These are phyloP conservation scores for Boletus reticuloceps DNA, from an alignment of 768 basidiomycete species.

Conservation along the genomic window DNA sequence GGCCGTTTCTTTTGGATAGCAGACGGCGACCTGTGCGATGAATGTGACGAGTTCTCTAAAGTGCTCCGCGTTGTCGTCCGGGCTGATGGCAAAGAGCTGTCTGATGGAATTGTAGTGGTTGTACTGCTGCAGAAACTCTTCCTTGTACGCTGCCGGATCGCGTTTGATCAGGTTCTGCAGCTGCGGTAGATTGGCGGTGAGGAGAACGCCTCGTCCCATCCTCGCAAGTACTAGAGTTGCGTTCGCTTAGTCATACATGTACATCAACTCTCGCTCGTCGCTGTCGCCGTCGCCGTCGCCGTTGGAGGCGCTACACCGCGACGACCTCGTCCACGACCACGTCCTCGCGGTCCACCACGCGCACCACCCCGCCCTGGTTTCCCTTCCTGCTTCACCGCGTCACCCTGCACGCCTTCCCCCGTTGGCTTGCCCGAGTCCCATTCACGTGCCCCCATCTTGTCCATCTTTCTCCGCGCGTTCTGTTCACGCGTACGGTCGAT, in stretches of 20 bases:
- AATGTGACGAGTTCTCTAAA: slow-evolving; percentile 89
- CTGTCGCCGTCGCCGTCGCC: background rate
- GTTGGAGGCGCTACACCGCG: too few relatives aligned
- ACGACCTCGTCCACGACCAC: slow-evolving; percentile 33
- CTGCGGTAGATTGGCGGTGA: slow-evolving; percentile 89
- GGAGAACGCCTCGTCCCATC: slow-evolving; percentile 36
- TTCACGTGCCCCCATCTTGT: slow-evolving; percentile 74
- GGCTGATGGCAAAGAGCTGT: slow-evolving; percentile 78
- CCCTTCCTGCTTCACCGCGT: slow-evolving; percentile 20
- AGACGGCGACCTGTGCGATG: slow-evolving; percentile 73
- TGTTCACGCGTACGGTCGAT: slow-evolving; percentile 72
- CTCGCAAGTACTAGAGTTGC: background rate
- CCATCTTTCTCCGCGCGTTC: slow-evolving; percentile 78
- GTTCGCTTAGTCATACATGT: slow-evolving; percentile 18
- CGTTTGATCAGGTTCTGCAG: slow-evolving; percentile 97
- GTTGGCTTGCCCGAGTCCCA: slow-evolving; percentile 77
- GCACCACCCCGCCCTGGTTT: slow-evolving; percentile 29
- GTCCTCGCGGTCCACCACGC: slow-evolving; percentile 33
- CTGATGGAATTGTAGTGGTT: slow-evolving; percentile 88
- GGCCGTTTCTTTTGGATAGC: slow-evolving; percentile 89
- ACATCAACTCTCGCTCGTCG: background rate
- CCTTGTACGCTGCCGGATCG: slow-evolving; percentile 84
- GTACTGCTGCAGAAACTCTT: slow-evolving; percentile 97
- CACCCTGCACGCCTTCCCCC: background rate
- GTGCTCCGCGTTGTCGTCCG: slow-evolving; percentile 80